Evolutionary conservation across 768 basidiomycete species (phyloP).

Genomic region (Gloeostereum incarnatum): DNA sequence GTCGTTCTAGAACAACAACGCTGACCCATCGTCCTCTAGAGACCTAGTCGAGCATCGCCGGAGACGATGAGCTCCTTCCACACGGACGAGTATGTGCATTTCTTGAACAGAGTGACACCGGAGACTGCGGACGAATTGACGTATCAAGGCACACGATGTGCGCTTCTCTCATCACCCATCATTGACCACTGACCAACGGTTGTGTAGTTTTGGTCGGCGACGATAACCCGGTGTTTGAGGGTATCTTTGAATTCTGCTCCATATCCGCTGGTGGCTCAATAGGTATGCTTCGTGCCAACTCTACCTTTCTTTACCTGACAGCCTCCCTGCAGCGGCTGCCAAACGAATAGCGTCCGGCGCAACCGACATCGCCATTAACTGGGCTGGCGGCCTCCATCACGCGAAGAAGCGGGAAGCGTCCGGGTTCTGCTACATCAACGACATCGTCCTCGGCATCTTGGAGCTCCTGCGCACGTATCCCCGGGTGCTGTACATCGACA

Average conservation of each 20-base stretch:
- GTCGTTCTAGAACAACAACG: no score
- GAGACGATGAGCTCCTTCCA: conserved; percentile 90
- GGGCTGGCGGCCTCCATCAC: conserved; percentile 94
- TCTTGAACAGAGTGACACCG: conserved; percentile 79
- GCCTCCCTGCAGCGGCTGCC: conserved; percentile 81
- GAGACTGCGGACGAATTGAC: conserved; percentile 86
- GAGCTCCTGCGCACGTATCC: conserved; percentile 82
- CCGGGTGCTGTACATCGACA: conserved; percentile 94
- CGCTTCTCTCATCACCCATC: conserved; percentile 17
- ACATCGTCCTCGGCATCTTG: conserved; percentile 90
- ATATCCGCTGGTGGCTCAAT: conserved; percentile 94
- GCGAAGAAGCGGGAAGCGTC: conserved; percentile 99
- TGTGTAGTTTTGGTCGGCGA: conserved; percentile 34
- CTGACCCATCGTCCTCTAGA: no score
- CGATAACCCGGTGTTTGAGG: conserved; percentile 98
- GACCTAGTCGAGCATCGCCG: conserved; percentile 59
- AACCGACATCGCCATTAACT: conserved; percentile 54
- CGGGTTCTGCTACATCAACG: conserved; percentile 99
- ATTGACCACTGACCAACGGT: not conserved
- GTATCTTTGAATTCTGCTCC: conserved; percentile 93
- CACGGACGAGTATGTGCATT: conserved; percentile 97
- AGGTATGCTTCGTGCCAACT: no score
- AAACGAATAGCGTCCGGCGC: conserved; percentile 71
- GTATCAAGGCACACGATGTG: conserved; percentile 79
- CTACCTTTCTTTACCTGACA: no score